Evolutionary conservation across 2,329 filamentous ascomycete species (phyloP), one percentile per base, ranked within the genome.

Genomic region (Kalmusia sp.): DNA sequence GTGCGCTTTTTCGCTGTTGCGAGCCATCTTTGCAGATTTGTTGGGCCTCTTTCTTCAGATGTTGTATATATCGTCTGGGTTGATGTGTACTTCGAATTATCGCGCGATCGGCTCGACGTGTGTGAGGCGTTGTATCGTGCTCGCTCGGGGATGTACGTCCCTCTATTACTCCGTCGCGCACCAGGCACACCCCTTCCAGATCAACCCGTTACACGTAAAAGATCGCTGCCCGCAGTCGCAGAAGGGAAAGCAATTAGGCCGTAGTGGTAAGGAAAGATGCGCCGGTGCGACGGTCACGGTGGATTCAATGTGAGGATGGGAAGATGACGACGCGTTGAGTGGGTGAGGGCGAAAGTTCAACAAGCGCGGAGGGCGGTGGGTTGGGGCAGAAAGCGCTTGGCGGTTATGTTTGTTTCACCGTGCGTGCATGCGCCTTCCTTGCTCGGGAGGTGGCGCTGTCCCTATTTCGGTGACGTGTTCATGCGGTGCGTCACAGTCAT

Each of bases 1-100:
- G 82, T 99, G 95, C 70, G 95, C 93, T 78, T 98, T 99, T 84
- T 98, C 93, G 39, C 91, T 93, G 77, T 98, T 97, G 72, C 93
- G 93, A 71, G 93, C 93, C 93, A 72, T 70, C 62, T 41, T 67
- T 67, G 62, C 51, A 61, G 54, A 3, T n/a, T 21, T n/a, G 11
- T 61, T 52, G 6, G 9, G 22, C 2, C n/a, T n/a, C n/a, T n/a
- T n/a, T n/a, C n/a, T n/a, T n/a, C n/a, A n/a, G n/a, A n/a, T n/a
- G n/a, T n/a, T n/a, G n/a, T n/a, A n/a, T 49, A 15, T 33, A 14
- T 44, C 5, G 44, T 33, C n/a, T n/a, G n/a, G 49, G 27, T 30
- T 46, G 30, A 47, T 46, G 40, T 25, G 17, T 35, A 34, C 17
- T n/a, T n/a, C n/a, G n/a, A 39, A 15, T 3, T 24, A 15, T 40